phyloP scores from a whole-genome alignment of 75 land plant species.

The Selaginella moellendorffii region DNA sequence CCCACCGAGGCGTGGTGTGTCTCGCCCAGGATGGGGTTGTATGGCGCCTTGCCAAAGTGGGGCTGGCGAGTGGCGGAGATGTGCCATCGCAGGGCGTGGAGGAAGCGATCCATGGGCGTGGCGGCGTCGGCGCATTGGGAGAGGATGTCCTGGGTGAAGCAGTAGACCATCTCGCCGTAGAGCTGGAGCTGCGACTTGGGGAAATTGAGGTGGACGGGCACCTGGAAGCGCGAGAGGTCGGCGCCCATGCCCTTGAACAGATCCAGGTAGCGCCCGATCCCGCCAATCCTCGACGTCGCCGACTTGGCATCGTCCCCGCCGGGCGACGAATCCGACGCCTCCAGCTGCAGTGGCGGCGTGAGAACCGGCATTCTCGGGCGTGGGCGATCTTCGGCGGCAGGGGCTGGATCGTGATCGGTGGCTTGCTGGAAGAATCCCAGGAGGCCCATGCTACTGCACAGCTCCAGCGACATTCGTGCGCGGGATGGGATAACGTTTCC shows the following conservation, averaged over 20 bases:
- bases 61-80: conserved; percentile 51
- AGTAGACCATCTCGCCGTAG: conserved; percentile 61
- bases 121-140: conserved; percentile 27
- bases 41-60: conserved; percentile 60
- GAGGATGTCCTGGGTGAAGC: conserved; percentile 37
- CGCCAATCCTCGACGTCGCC: background rate
- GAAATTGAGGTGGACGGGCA: conserved; percentile 63
- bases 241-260: conserved; percentile 59
- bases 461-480: background rate
- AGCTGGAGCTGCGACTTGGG: conserved; percentile 81
- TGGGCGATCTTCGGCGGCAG: background rate
- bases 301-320: conserved; percentile 3
- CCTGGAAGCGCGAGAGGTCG: conserved; percentile 55
- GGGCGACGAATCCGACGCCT: background rate
- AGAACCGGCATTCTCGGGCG: background rate
- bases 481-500: background rate
- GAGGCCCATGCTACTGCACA: background rate
- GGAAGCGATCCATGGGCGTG: conserved; percentile 43
- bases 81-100: conserved; percentile 59
- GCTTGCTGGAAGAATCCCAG: conserved; percentile 11
- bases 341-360: background rate
- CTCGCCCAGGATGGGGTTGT: conserved; percentile 87
- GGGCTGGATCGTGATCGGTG: conserved; percentile 13
- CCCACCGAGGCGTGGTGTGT: conserved; percentile 79
- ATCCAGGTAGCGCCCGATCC: conserved; percentile 22